Percentiles rank a stretch among this genome's conserved stretches.
These are phyloP conservation scores for Phaeophleospora eucalypticola DNA, from an alignment of 2,329 filamentous ascomycete genomes.

Conservation along the genomic window DNA sequence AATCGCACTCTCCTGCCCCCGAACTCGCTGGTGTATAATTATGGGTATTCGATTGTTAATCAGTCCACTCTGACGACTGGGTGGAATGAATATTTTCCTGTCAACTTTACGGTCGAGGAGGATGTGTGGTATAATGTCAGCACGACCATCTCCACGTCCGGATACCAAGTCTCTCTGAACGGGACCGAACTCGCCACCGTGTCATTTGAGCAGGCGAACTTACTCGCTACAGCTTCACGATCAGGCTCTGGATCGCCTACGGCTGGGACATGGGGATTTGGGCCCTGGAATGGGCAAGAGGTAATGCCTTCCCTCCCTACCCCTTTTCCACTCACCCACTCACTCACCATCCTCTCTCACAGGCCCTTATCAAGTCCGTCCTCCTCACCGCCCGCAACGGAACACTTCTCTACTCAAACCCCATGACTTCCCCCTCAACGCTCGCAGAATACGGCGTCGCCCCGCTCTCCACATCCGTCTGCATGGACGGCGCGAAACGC, in stretches of 20 bases:
- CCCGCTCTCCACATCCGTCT: slow-evolving; percentile 35
- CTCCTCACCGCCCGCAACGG: slow-evolving; percentile 29
- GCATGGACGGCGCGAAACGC: slow-evolving; percentile 42
- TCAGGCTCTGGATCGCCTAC: slow-evolving; percentile 4
- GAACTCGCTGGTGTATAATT: slow-evolving; percentile 35
- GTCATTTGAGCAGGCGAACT: slow-evolving; percentile 19
- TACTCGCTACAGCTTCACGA: slow-evolving; percentile 8
- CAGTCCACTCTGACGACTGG: slow-evolving; percentile 33
- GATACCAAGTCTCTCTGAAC: slow-evolving; percentile 31
- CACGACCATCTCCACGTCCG: slow-evolving; percentile 30
- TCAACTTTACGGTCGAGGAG: slow-evolving; percentile 31
- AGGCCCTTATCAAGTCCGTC: slow-evolving; percentile 38
- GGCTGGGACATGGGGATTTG: slow-evolving; percentile 39
- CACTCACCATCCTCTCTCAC: too few species aligned
- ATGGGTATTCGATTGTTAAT: slow-evolving; percentile 36
- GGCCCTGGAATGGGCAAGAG: slow-evolving; percentile 39
- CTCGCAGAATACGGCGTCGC: slow-evolving; percentile 39
- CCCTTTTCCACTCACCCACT: too few species aligned
- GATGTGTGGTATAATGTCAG: slow-evolving; percentile 38
- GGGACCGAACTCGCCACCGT: slow-evolving; percentile 22
- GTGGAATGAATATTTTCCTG: slow-evolving; percentile 26
- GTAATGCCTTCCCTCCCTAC: too few species aligned
- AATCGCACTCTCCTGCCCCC: slow-evolving; percentile 35
- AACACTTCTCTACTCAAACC: slow-evolving; percentile 32
- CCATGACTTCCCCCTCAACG: slow-evolving; percentile 24